phyloP scores from a whole-genome alignment of 352 stramenopile genomes.

The Peronosclerospora sorghi region DNA sequence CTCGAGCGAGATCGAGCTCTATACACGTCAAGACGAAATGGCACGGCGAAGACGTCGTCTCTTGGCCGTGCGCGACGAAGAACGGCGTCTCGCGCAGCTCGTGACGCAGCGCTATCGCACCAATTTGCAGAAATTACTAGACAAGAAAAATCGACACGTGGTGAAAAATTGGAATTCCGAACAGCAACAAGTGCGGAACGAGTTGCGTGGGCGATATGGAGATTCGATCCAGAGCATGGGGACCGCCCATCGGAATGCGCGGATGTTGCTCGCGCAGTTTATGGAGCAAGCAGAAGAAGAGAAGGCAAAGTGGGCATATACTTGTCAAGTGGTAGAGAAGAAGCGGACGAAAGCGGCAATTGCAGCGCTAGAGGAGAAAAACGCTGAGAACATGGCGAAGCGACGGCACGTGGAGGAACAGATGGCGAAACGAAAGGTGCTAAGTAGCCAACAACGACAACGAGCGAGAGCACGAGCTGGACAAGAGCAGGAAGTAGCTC shows the following conservation, averaged over 20 bases:
- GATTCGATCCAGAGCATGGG: slow-evolving; percentile 50
- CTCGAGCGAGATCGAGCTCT: slow-evolving; percentile 45
- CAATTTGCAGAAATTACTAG: slow-evolving; percentile 44
- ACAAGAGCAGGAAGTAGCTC: slow-evolving; percentile 24
- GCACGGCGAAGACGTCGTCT: slow-evolving; percentile 37
- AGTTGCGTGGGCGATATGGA: slow-evolving; percentile 42
- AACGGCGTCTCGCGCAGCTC: slow-evolving; percentile 47
- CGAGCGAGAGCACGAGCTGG: slow-evolving; percentile 29
- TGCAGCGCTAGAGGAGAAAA: slow-evolving; percentile 16
- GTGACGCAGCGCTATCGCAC: slow-evolving; percentile 64
- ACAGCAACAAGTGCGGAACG: slow-evolving; percentile 31
- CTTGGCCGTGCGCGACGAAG: slow-evolving; percentile 43
- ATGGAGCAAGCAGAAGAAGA: slow-evolving; percentile 38
- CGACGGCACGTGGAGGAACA: slow-evolving; percentile 34
- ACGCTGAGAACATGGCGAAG: slow-evolving; percentile 13
- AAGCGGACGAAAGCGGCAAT: slow-evolving; percentile 25
- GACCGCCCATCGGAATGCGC: slow-evolving; percentile 45
- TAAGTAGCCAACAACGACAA: slow-evolving; percentile 29
- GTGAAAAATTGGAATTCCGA: slow-evolving; percentile 19
- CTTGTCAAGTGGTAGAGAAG: slow-evolving; percentile 19
- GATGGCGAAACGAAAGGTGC: slow-evolving; percentile 27
- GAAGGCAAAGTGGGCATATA: slow-evolving; percentile 46
- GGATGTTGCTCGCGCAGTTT: slow-evolving; percentile 42
- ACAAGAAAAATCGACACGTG: slow-evolving; percentile 17
- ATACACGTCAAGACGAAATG: slow-evolving; percentile 43